These are phyloP conservation scores for Hygrophila difformis DNA, from an alignment of 257 asterid genomes.

Conservation along the genomic window DNA sequence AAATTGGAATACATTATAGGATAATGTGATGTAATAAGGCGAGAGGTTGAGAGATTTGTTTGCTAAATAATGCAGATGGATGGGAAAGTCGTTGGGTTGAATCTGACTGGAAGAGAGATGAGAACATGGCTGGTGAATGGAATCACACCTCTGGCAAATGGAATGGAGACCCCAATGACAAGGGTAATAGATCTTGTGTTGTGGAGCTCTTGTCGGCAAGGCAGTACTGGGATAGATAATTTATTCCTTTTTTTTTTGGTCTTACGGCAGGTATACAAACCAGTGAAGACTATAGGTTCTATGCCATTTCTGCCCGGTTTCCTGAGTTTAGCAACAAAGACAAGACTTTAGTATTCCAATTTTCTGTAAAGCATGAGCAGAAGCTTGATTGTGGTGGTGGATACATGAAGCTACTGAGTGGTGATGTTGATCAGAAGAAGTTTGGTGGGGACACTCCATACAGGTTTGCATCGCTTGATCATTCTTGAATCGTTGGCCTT, in stretches of 20 bases:
- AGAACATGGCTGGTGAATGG: slow-evolving; percentile 90
- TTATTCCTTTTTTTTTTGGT: too few species aligned
- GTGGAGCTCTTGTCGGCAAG: background rate
- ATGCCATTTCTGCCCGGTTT: slow-evolving; percentile 90
- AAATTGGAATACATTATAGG: too few species aligned
- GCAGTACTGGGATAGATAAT: background rate
- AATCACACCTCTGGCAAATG: slow-evolving; percentile 94
- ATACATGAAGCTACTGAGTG: slow-evolving; percentile 90
- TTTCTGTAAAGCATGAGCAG: slow-evolving; percentile 96
- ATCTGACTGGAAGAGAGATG: slow-evolving; percentile 96
- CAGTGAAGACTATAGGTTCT: slow-evolving; percentile 84
- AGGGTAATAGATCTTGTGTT: slow-evolving; percentile 29
- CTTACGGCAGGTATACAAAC: slow-evolving; percentile 69
- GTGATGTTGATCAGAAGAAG: slow-evolving; percentile 78
- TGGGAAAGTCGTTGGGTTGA: slow-evolving; percentile 93
- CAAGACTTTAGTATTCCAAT: slow-evolving; percentile 77
- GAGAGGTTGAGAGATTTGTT: too few species aligned
- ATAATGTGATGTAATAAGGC: too few species aligned
- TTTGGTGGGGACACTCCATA: slow-evolving; percentile 96
- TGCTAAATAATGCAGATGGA: slow-evolving; percentile 36
- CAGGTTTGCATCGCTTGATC: slow-evolving; percentile 29
- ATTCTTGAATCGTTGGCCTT: background rate
- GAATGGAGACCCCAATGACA: slow-evolving; percentile 70
- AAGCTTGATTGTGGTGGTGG: slow-evolving; percentile 99
- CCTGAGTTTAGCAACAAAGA: slow-evolving; percentile 97